phyloP scores from a whole-genome alignment of 495 filamentous ascomycete genomes.

The Aspergillus mulundensis region DNA sequence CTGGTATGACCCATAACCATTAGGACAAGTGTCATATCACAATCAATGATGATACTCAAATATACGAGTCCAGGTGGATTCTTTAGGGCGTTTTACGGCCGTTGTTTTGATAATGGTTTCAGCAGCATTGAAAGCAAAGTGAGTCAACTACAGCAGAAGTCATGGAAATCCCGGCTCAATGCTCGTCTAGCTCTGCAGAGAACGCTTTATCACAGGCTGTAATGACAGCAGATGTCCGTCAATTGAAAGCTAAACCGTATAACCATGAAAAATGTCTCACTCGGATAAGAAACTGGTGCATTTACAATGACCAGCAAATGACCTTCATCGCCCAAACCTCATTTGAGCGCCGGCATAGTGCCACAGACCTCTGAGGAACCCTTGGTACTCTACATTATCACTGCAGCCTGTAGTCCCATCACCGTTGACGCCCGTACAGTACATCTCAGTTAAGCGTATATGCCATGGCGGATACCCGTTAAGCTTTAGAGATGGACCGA shows the following conservation, averaged over 20 bases:
- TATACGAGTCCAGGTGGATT: no score
- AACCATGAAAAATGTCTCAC: no score
- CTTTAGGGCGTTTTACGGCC: background rate
- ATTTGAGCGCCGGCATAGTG: constrained; percentile 85
- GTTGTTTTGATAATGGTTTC: no score
- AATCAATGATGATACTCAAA: background rate
- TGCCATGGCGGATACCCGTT: constrained; percentile 97
- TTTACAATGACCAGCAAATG: background rate
- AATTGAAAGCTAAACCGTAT: no score
- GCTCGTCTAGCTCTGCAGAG: no score
- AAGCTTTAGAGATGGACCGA: constrained; percentile 73
- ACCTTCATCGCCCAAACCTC: constrained; percentile 70
- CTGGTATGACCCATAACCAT: background rate
- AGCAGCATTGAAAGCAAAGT: no score
- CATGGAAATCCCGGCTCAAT: no score
- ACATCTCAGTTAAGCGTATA: constrained; percentile 90
- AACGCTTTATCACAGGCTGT: background rate
- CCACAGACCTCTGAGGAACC: constrained; percentile 79
- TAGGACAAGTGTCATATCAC: background rate
- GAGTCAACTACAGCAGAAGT: no score
- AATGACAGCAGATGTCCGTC: no score
- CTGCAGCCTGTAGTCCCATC: constrained; percentile 33
- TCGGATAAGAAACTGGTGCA: background rate
- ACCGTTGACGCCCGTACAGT: constrained; percentile 49
- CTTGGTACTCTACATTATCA: constrained; percentile 81